Evolutionary conservation across 495 filamentous ascomycete genomes (phyloP), one percentile per base, ranked within the genome.

Genomic region (Aspergillus conjunctus): DNA sequence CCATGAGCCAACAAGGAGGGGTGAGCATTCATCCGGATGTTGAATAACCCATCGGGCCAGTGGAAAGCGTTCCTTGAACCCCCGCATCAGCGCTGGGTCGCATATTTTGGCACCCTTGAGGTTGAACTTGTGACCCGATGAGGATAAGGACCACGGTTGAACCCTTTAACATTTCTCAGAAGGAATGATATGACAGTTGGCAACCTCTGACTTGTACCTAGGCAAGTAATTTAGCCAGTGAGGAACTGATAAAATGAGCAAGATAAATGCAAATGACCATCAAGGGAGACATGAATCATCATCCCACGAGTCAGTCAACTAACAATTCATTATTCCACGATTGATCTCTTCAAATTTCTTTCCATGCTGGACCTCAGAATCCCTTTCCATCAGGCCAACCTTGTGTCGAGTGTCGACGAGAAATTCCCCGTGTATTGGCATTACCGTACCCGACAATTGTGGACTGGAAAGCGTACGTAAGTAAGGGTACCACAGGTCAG

Each of bases 11-110:
- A 11, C 14, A 0, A 32, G 53, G 53, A 33, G 53, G 53, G 33
- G 54, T 21, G 43, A 56, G 32, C 54, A 31, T 51, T 53, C 31
- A 46, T 33, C 50, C 21, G 15, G 39, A 53, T 30, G 44, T 62
- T 57, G 34, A 61, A 62, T 53, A 56, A 50, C 51, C 32, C 39
- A 41, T 33, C 48, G 51, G 66, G 62, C 72, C 72, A 75, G 66
- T 74, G 60, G 68, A 59, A 65, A 58, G 59, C 59, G 71, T 70
- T 72, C 71, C 71, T 73, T 58, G 26, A 15, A 60, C 61, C 64
- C 66, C 68, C 71, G 66, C 66, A 65, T 61, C 48, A 14, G 49
- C 39, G 48, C 54, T 56, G 49, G 59, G 45, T 51, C 34, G 50
- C 48, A 51, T 32, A 39, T 50, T 26, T 56, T 44, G 11, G 39